Base-by-base conservation (phyloP, 208 protist genomes). In the Trypanosomatidae sp. region DNA sequence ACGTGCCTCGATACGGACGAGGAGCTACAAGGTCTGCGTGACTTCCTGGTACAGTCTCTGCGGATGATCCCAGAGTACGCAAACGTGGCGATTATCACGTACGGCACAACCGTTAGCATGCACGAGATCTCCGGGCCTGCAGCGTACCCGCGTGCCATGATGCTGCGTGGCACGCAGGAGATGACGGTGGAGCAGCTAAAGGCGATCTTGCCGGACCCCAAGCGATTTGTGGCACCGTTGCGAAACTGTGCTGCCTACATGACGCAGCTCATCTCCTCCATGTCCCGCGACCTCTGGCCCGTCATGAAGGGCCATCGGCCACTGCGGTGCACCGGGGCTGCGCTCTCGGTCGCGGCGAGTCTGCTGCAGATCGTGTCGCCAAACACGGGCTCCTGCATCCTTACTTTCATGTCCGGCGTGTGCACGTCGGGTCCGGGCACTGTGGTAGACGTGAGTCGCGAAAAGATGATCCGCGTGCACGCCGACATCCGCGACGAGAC, bases 11-110 rank as follows among this genome's bases (percentile, higher is more conserved):
- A 89, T 60, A 97, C 90, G 22, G 94, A 98, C 52, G 86, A 93
- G 55, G 98, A 99, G 70, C 74, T 99, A 10, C 69, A 89, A 66
- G 89, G 91, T 6, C 81, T 99, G 55, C 98, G 95, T 60, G 97
- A 99, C 60, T 96, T 97, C 70, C 86, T 99, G 22, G 75, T 91
- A 22, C 77, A 94, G 80, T 90, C 93, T 8, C 73, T 99, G 43
- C 91, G 89, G 33, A 87, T 98, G 46, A 81, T 99, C 15, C 99
- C 99, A 19, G 80, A 90, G 50, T 90, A 99, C 70, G 84, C 96
- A 1, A 82, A 91, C 22, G 95, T 99, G 28, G 97, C 97, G 67
- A 80, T 99, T n/a, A 98, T 99, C 72, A 99, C 98, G 1, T 99
- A 97, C 80, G 99, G 99, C 28, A 97, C 98, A 2, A 98, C 94